A percentile compares a stretch with the other conserved stretches of the same genome.
Evolutionary conservation across 257 asterid species (phyloP).

Genomic region (Paraleonurus japonicus): DNA sequence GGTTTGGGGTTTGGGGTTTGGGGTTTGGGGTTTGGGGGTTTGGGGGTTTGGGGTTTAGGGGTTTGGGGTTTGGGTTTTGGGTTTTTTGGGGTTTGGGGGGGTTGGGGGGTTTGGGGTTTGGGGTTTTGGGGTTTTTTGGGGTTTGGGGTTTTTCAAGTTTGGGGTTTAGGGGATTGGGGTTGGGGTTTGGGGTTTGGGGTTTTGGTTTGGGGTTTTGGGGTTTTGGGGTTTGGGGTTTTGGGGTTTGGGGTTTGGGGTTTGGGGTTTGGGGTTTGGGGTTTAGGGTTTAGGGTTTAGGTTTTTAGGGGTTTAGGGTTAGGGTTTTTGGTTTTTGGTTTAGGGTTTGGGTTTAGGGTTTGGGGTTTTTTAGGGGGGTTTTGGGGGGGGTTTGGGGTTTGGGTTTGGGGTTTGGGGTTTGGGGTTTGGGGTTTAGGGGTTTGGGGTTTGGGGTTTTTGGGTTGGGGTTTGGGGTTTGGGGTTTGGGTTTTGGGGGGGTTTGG

Average conservation of each 20-base stretch:
- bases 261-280: conserved; percentile 27
- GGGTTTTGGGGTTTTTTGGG: too few relatives aligned
- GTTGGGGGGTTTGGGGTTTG: conserved; percentile 26
- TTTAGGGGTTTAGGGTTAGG: conserved; percentile 29
- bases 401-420: conserved; percentile 26
- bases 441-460: background rate
- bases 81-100: conserved; percentile 26
- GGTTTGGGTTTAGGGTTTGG: conserved; percentile 30
- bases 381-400: too few relatives aligned
- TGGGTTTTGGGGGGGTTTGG: background rate
- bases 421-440: conserved; percentile 2
- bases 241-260: conserved; percentile 27
- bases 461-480: background rate
- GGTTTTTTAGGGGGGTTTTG: too few relatives aligned
- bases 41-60: background rate
- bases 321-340: conserved; percentile 27
- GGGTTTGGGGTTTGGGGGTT: conserved; percentile 5
- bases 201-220: conserved; percentile 29
- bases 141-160: too few relatives aligned
- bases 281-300: conserved; percentile 21
- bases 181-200: conserved; percentile 23
- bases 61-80: conserved; percentile 22
- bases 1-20: conserved; percentile 23
- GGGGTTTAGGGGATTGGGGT: conserved; percentile 20
- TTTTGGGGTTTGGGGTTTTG: too few relatives aligned